Conservation (phyloP, 768 basidiomycete species). For the Lentinula edodes region DNA sequence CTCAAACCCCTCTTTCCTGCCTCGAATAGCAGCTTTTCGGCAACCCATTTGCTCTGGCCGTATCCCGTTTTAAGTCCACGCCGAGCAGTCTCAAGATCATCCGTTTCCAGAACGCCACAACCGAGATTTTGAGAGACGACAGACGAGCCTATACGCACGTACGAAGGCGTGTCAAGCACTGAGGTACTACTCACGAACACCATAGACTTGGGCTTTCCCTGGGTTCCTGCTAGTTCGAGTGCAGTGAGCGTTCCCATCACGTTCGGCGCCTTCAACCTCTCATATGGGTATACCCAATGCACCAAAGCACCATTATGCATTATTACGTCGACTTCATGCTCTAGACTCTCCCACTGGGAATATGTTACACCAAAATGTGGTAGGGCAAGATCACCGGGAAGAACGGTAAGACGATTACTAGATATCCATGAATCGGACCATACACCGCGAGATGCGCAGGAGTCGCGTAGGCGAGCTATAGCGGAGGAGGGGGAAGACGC, state of each 20-base stretch:
- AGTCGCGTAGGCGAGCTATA: constrained; percentile 62
- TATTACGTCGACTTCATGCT: constrained; percentile 72
- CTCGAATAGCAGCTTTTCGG: constrained; percentile 90
- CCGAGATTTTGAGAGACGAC: constrained; percentile 28
- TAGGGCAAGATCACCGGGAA: constrained; percentile 78
- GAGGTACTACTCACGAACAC: constrained; percentile 96
- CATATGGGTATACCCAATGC: constrained; percentile 99
- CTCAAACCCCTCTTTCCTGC: constrained; percentile 81
- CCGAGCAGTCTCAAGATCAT: constrained; percentile 84
- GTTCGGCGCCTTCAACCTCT: constrained; percentile 86
- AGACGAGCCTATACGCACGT: constrained; percentile 81
- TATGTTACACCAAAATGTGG: constrained; percentile 66
- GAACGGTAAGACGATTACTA: constrained; percentile 65
- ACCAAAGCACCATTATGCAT: constrained; percentile 98
- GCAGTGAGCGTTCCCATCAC: constrained; percentile 88
- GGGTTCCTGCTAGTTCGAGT: constrained; percentile 67
- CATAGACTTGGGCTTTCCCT: constrained; percentile 65
- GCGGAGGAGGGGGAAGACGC: constrained; percentile 59
- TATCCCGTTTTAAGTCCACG: constrained; percentile 81
- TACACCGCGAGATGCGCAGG: constrained; percentile 71
- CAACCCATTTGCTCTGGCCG: constrained; percentile 98
- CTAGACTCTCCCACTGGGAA: constrained; percentile 60
- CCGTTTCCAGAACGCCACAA: constrained; percentile 80
- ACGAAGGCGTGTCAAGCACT: constrained; percentile 88
- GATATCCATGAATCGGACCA: constrained; percentile 86